Evolutionary conservation across 495 filamentous ascomycete species (phyloP), one percentile per base, ranked within the genome.

Genomic region (Aspergillus cristatus): DNA sequence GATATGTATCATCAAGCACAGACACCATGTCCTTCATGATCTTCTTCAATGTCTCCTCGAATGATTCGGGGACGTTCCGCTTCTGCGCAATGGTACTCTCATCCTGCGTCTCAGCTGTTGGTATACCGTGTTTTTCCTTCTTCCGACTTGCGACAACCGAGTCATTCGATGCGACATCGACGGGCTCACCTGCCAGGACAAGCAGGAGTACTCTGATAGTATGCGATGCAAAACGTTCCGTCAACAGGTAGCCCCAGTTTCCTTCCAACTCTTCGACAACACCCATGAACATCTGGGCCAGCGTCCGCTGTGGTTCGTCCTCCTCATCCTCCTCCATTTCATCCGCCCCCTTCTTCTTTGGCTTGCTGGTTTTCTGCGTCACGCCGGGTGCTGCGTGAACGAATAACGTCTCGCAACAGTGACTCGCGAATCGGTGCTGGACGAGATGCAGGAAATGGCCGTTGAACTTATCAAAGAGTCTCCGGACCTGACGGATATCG

Each of bases 351-450:
- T 61, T 57, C 11, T 65, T 59, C 6, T 65, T 67, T 7, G 66
- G 47, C 20, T 72, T 74, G 8, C 67, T 56, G 22, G 73, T 63
- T 35, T 70, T 74, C 43, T 80, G 63, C 14, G 80, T 82, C 16
- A 94, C 82, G 6, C 83, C 64, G 0, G 82, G 78, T 13, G 88
- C 89, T 7, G 83, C 81, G 38, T 81, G 75, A 25, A 87, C 67
- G 50, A 98, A 96, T 7, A 98, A 69, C 12, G 84, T 87, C 64
- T 98, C 91, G 58, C 90, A 96, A 54, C 89, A 97, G 62, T 98
- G 91, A 36, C 85, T 86, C 3, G 91, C 91, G 53, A 98, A 98
- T 18, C 89, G 82, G 58, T 98, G 91, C 50, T 91, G 88, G 15
- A 95, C 76, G 18, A 96, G 71, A 49, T 85, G 76, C 35, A 94